Percentiles rank a stretch among this genome's conserved stretches.
phyloP scores from a whole-genome alignment of 2,329 filamentous ascomycete genomes.

The Ceratocystis diversiconidia region DNA sequence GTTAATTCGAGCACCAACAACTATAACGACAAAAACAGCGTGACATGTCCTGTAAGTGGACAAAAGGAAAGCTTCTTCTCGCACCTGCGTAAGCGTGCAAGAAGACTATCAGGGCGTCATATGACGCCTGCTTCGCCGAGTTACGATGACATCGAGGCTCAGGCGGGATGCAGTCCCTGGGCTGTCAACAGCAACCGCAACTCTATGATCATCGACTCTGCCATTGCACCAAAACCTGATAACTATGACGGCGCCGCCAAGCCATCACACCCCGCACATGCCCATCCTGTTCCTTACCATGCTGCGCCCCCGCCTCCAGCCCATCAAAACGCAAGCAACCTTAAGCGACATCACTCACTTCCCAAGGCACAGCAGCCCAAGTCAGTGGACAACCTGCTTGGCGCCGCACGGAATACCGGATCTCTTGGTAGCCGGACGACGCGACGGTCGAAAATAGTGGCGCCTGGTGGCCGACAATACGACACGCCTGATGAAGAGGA shows the following conservation, averaged over 20 bases:
- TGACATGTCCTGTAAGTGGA: conserved; percentile 61
- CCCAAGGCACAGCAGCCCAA: conserved; percentile 45
- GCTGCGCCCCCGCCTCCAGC: conserved; percentile 37
- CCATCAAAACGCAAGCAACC: conserved; percentile 37
- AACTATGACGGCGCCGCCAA: conserved; percentile 48
- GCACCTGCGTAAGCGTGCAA: conserved; percentile 82
- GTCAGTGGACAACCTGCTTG: conserved; percentile 46
- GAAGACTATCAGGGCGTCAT: conserved; percentile 82
- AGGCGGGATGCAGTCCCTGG: conserved; percentile 83
- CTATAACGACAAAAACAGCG: conserved; percentile 64
- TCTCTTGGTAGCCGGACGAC: conserved; percentile 30
- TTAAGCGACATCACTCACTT: conserved; percentile 52
- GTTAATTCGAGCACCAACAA: conserved; percentile 86
- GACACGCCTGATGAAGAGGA: conserved; percentile 95
- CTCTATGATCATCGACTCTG: conserved; percentile 61
- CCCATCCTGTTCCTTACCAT: conserved; percentile 35
- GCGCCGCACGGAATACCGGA: conserved; percentile 33
- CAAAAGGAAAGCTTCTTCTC: conserved; percentile 98
- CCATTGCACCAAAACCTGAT: conserved; percentile 37
- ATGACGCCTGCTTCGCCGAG: conserved; percentile 65
- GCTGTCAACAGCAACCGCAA: conserved; percentile 55
- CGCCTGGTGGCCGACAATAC: conserved; percentile 65
- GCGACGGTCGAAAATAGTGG: conserved; percentile 56
- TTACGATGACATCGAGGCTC: conserved; percentile 82
- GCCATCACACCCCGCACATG: conserved; percentile 24